Percentiles rank a stretch among this genome's conserved stretches.
phyloP scores from a whole-genome alignment of 352 stramenopile genomes.

The Globisporangium irregulare region DNA sequence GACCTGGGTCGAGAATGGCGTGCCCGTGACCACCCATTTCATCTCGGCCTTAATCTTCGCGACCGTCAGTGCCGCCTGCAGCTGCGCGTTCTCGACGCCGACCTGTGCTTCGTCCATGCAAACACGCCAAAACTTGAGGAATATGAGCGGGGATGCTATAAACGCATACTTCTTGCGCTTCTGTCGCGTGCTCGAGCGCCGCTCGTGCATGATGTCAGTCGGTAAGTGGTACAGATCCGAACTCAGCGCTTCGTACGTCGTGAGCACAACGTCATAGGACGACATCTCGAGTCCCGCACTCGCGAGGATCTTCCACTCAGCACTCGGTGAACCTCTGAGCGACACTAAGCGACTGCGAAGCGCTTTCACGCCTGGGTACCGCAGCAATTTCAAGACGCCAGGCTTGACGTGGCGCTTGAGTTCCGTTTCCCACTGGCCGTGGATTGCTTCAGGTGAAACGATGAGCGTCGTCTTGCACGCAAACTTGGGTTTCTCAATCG shows the following conservation, averaged over 20 bases:
- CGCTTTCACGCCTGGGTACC: slow-evolving; percentile 53
- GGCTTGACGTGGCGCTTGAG: slow-evolving; percentile 74
- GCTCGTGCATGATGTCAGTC: slow-evolving; percentile 26
- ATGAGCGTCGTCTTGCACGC: slow-evolving; percentile 88
- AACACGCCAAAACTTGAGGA: slow-evolving; percentile 87
- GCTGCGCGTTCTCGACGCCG: slow-evolving; percentile 74
- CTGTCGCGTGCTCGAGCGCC: slow-evolving; percentile 60
- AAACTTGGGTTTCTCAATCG: slow-evolving; percentile 32
- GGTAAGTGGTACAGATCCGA: slow-evolving; percentile 80
- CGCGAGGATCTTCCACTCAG: slow-evolving; percentile 55
- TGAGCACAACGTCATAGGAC: slow-evolving; percentile 89
- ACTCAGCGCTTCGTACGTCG: slow-evolving; percentile 87
- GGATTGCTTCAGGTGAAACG: slow-evolving; percentile 89
- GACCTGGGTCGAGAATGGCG: slow-evolving; percentile 79
- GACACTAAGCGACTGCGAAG: slow-evolving; percentile 31
- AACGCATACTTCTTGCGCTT: slow-evolving; percentile 79
- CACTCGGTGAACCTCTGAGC: slow-evolving; percentile 25
- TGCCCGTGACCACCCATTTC: slow-evolving; percentile 90
- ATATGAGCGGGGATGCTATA: slow-evolving; percentile 83
- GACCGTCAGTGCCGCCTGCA: slow-evolving; percentile 81
- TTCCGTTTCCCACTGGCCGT: slow-evolving; percentile 89
- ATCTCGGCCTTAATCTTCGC: slow-evolving; percentile 54
- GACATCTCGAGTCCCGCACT: slow-evolving; percentile 47
- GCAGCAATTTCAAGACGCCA: slow-evolving; percentile 45
- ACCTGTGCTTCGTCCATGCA: slow-evolving; percentile 93